Evolutionary conservation across 257 asterid genomes (phyloP).

Genomic region (Solanum peruvianum): DNA sequence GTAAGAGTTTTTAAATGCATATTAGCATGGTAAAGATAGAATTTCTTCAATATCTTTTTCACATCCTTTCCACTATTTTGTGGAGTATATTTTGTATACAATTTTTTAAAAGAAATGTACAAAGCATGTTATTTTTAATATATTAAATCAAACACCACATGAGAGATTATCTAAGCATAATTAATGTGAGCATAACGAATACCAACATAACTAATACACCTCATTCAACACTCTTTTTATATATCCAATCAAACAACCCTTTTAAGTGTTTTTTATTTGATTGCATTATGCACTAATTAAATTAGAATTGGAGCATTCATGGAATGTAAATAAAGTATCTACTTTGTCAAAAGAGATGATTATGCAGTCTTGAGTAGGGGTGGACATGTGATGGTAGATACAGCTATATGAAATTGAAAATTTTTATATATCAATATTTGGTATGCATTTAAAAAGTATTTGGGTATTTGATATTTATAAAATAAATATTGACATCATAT

Average conservation of each 20-base stretch:
- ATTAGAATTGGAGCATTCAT: not conserved
- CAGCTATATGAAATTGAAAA: not conserved
- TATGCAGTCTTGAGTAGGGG: not conserved
- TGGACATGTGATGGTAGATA: not conserved
- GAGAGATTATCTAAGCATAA: not conserved
- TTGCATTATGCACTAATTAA: not conserved
- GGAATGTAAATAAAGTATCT: not conserved
- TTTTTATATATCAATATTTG: not conserved
- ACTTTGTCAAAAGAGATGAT: not conserved
- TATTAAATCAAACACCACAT: not conserved
- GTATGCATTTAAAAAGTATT: not conserved
- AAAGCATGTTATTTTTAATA: not conserved
- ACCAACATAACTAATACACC: not conserved
- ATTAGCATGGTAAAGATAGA: not conserved
- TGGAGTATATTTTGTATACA: not conserved
- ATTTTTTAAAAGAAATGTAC: too few relatives aligned
- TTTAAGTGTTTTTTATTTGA: not conserved
- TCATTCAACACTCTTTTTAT: not conserved
- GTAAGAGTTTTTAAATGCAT: not conserved
- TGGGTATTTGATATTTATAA: not conserved
- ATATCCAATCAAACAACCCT: not conserved
- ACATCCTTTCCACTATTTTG: not conserved
- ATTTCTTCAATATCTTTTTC: not conserved
- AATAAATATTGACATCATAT: too few relatives aligned
- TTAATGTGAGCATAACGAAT: not conserved